Evolutionary conservation across 768 basidiomycete species (phyloP), one percentile per base, ranked within the genome.

Genomic region (Russula ochroleuca): DNA sequence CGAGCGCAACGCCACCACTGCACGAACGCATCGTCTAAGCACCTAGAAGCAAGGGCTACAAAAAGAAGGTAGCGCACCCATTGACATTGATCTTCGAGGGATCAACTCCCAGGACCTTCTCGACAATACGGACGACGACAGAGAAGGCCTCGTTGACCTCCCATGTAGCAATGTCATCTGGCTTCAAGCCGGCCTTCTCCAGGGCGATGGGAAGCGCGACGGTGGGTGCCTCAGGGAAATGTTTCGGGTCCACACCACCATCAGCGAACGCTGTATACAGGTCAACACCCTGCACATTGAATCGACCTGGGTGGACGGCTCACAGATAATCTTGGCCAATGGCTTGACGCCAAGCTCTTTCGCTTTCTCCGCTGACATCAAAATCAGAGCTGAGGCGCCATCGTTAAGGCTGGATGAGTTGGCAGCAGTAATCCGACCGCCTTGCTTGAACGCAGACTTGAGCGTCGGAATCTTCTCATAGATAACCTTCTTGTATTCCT

Each of bases 121-220:
- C 93, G 3, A 90, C 90, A 57, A 96, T 88, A 55, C 88, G 83
- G 69, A 92, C 88, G 69, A 98, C 96, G 52, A 90, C 90, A 1
- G 94, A 94, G 83, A 98, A 99, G 31, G 96, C 96, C 75, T 99
- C 96, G 75, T 99, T 99, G 74, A 98, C 84, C 75, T 99, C 97
- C 73, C 93, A 99, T 54, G 89, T 81, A 50, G 94, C 81, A 67
- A 99, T 92, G 70, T 99, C 93, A 49, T 89, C 80, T 53, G 85
- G 72, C 21, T 85, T 84, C 62, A 98, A 79, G 69, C 90, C 90
- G 23, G 96, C 97, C 71, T 83, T 87, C 79, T 94, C 77, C 64
- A 99, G 79, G 14, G 97, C 97, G 62, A 84, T 75, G 23, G 97
- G 97, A 43, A 99, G 76, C 31, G 96, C 96, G 67, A 91, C 81